A percentile compares a stretch with the other conserved stretches of the same genome.
These are phyloP conservation scores for Hibiscus syriacus DNA, from an alignment of 345 rosid genomes.

Conservation along the genomic window DNA sequence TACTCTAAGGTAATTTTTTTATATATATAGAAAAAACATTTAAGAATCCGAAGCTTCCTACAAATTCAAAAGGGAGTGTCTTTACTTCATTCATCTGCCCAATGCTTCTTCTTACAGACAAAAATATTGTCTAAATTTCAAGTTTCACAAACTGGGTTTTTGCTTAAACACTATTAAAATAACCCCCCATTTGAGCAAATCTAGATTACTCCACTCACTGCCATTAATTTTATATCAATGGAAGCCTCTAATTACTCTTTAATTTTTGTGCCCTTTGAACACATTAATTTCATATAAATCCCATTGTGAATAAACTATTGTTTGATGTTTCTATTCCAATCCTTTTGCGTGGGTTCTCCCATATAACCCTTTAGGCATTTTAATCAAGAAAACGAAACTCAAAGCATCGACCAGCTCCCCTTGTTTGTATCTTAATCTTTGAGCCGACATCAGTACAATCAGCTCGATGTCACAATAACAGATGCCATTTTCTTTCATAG, in stretches of 20 bases:
- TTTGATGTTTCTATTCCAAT: constrained; percentile 41
- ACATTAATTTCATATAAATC: constrained; percentile 38
- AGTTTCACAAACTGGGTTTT: constrained; percentile 60
- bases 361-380: neutral
- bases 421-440: constrained; percentile 22
- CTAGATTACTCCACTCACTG: constrained; percentile 13
- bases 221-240: constrained; percentile 29
- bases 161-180: constrained; percentile 18
- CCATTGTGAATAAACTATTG: constrained; percentile 27
- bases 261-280: constrained; percentile 38
- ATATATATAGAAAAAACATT: too few relatives aligned
- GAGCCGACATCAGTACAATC: constrained; percentile 19
- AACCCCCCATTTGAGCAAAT: constrained; percentile 13
- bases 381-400: neutral
- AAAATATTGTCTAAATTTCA: constrained; percentile 32
- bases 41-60: constrained; percentile 40
- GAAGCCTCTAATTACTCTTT: constrained; percentile 50
- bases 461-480: constrained; percentile 50
- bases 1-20: constrained; percentile 99
- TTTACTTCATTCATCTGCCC: constrained; percentile 22
- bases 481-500: too few relatives aligned
- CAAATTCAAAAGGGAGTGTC: neutral
- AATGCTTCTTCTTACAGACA: constrained; percentile 50
- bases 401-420: neutral
- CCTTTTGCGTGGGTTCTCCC: constrained; percentile 14